Evolutionary conservation across 768 basidiomycete genomes (phyloP).

Genomic region (Boletus rubroflammeus): DNA sequence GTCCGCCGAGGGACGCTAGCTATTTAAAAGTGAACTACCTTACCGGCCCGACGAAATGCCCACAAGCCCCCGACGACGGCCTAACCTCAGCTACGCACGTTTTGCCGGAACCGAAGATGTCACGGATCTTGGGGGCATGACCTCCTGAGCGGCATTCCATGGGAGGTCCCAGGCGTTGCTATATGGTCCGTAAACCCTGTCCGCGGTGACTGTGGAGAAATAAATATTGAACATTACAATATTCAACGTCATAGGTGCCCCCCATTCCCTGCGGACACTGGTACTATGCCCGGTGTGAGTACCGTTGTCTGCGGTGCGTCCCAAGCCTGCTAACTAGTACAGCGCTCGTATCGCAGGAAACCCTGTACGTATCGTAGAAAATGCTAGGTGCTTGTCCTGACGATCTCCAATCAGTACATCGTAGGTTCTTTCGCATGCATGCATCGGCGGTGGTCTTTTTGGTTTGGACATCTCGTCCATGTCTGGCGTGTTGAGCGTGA

Average conservation of each 20-base stretch:
- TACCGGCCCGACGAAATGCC: background rate
- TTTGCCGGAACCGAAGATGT: background rate
- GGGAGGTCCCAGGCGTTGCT: background rate
- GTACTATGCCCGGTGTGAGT: slow-evolving; percentile 28
- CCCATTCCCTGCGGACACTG: background rate
- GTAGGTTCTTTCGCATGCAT: slow-evolving; percentile 82
- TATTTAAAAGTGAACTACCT: background rate
- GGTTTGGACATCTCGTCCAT: slow-evolving; percentile 82
- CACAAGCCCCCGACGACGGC: background rate
- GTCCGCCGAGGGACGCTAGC: background rate
- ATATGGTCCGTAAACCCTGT: slow-evolving; percentile 7
- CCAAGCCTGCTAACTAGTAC: slow-evolving; percentile 37
- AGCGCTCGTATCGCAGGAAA: slow-evolving; percentile 53
- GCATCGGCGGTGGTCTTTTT: slow-evolving; percentile 76
- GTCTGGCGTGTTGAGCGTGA: slow-evolving; percentile 66
- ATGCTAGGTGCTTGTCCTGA: slow-evolving; percentile 2
- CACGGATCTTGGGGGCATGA: slow-evolving; percentile 2
- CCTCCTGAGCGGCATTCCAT: background rate
- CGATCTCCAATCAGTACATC: slow-evolving; percentile 51
- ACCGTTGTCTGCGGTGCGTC: background rate
- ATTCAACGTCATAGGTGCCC: background rate
- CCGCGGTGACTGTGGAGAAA: background rate
- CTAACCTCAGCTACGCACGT: background rate
- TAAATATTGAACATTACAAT: slow-evolving; percentile 8
- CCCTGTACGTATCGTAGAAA: slow-evolving; percentile 38